These are phyloP conservation scores for Paramecium bursaria DNA, from an alignment of 73 alveolate genomes.

Conservation along the genomic window DNA sequence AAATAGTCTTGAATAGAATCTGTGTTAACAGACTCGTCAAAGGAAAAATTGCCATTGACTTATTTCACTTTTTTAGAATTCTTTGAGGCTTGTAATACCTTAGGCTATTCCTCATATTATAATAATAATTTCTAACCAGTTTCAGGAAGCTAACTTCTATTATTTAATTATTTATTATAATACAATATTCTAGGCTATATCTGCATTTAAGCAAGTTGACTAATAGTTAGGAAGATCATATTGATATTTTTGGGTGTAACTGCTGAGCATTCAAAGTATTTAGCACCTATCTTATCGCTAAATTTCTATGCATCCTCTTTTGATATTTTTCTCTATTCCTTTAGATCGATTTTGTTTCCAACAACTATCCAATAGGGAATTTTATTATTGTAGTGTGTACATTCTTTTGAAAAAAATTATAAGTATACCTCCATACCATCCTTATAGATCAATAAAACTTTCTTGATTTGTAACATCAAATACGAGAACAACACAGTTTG, in stretches of 20 bases:
- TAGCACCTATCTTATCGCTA: constrained; percentile 5
- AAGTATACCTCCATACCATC: constrained; percentile 2
- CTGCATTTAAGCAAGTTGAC: constrained; percentile 3
- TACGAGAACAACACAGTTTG: constrained; percentile 14
- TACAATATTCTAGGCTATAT: constrained; percentile 26
- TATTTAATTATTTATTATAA: too few species aligned
- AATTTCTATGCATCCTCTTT: constrained; percentile 42
- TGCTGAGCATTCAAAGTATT: constrained; percentile 53
- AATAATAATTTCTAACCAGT: too few species aligned
- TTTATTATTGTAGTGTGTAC: not conserved
- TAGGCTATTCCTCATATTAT: too few species aligned
- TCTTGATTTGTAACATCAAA: constrained; percentile 38
- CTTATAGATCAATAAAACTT: constrained; percentile 6
- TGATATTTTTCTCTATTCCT: constrained; percentile 19
- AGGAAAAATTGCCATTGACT: too few species aligned
- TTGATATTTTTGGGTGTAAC: constrained; percentile 21
- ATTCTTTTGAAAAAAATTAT: not conserved
- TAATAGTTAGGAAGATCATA: constrained; percentile 25
- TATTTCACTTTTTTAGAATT: too few species aligned
- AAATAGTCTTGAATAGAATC: too few species aligned
- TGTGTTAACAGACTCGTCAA: too few species aligned
- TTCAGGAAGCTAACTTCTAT: too few species aligned
- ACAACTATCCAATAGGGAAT: constrained; percentile 51
- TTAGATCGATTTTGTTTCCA: constrained; percentile 36
- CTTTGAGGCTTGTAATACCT: too few species aligned